Evolutionary conservation across 352 stramenopile species (phyloP), one percentile per base, ranked within the genome.

Genomic region (Globisporangium nagaii): DNA sequence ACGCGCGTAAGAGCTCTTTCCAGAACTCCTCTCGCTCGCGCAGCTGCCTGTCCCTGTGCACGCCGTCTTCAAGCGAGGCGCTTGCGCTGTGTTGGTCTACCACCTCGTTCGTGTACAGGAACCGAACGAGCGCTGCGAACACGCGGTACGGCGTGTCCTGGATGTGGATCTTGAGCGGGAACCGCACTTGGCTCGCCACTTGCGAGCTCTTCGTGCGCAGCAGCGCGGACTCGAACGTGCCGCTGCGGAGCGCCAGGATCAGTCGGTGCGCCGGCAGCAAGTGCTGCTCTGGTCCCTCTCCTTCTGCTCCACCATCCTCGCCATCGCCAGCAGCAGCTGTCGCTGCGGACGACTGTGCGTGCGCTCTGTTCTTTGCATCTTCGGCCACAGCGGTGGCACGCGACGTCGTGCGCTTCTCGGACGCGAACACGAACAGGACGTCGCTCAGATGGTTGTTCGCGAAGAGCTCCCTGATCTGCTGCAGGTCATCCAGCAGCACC

Each of bases 81-180:
- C 15, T n/a, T 9, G 25, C n/a, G n/a, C n/a, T 15, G 42, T 49
- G 25, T 9, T 22, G 27, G 36, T 35, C 25, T 2, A 31, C 45
- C 30, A 88, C 58, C 31, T 92, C 70, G 42, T 86, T 86, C n/a
- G 77, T 88, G 65, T 94, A 94, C 25, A 94, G 52, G 46, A 82
- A 94, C 24, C 71, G 58, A 36, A 93, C 56, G 45, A 93, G 48
- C 36, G 73, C 69, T 20, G 79, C 75, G 62, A 93, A 92, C 4
- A 88, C 75, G 11, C 54, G 63, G 39, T 84, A 90, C 12, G 84
- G 57, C n/a, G 84, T 93, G 60, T 93, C 81, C 47, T 90, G 73
- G 17, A 93, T 68, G 63, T 89, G 56, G 42, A 93, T 89, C 55
- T 89, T 89, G 28, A 94, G 66, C 12, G 81, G 84, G 30, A 94